These are phyloP conservation scores for Neurospora crassa DNA, from an alignment of 2,329 filamentous ascomycete species.

Conservation along the genomic window DNA sequence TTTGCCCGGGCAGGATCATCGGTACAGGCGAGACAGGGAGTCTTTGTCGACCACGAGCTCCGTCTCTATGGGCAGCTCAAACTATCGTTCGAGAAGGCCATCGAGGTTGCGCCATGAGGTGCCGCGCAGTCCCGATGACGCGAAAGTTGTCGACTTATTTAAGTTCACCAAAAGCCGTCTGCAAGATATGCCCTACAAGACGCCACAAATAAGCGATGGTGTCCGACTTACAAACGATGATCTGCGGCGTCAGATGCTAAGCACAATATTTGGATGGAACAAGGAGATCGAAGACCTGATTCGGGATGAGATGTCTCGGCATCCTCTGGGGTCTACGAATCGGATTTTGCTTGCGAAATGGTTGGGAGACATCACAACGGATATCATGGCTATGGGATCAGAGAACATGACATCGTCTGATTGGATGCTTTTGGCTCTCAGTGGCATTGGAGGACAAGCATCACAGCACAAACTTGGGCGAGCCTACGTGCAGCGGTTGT, in stretches of 20 bases:
- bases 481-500: constrained; percentile 78
- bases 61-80: constrained; percentile 39
- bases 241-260: constrained; percentile 82
- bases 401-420: constrained; percentile 88
- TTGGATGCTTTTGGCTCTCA: constrained; percentile 93
- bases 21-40: constrained; percentile 31
- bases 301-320: constrained; percentile 71
- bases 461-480: constrained; percentile 87
- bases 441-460: constrained; percentile 67
- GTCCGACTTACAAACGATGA: constrained; percentile 63
- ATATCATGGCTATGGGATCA: constrained; percentile 70
- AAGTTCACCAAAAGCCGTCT: constrained; percentile 74
- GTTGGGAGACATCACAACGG: constrained; percentile 76
- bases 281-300: constrained; percentile 73
- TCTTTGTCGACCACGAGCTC: constrained; percentile 47
- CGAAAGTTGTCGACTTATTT: constrained; percentile 68
- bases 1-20: constrained; percentile 15
- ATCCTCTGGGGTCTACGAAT: constrained; percentile 63
- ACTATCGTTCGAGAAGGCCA: constrained; percentile 34
- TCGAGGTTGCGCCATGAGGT: constrained; percentile 77
- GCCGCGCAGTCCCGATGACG: constrained; percentile 66
- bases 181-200: constrained; percentile 72
- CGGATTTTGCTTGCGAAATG: constrained; percentile 83
- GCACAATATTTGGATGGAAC: constrained; percentile 90
- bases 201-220: constrained; percentile 49